A percentile compares a stretch with the other conserved stretches of the same genome.
Evolutionary conservation across 192 early-diverging fungal species (phyloP).

Genomic region (Gryganskiella cystojenkinii): DNA sequence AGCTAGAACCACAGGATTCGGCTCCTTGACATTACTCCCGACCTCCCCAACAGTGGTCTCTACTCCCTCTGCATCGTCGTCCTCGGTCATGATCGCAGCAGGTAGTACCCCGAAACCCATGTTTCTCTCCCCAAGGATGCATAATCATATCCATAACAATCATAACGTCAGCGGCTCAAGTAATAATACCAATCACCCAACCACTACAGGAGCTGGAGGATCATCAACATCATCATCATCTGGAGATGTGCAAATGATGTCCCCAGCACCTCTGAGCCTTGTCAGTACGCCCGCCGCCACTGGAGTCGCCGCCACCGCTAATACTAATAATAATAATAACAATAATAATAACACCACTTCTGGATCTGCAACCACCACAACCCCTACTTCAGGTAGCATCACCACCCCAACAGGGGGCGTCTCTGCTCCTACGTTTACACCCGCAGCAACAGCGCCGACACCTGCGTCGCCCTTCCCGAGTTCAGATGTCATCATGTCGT

Average conservation of each 20-base stretch:
- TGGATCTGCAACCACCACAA: neutral
- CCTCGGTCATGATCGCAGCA: neutral
- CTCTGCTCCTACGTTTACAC: neutral
- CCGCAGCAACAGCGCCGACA: neutral
- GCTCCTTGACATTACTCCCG: constrained; percentile 31
- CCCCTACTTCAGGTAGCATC: neutral
- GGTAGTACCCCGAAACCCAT: constrained; percentile 40
- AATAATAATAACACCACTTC: neutral
- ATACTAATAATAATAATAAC: neutral
- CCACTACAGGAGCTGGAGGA: neutral
- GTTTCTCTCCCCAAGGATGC: constrained; percentile 47
- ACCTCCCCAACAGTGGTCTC: constrained; percentile 40
- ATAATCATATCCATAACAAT: constrained; percentile 47
- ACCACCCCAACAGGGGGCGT: neutral
- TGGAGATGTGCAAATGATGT: constrained; percentile 25
- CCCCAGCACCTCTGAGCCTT: constrained; percentile 27
- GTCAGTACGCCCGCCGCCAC: constrained; percentile 27
- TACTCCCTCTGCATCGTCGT: constrained; percentile 28
- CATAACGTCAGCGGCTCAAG: neutral
- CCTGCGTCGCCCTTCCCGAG: constrained; percentile 23
- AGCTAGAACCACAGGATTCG: constrained; percentile 37
- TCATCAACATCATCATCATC: neutral
- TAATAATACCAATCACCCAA: constrained; percentile 8
- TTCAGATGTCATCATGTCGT: constrained; percentile 28
- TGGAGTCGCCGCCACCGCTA: neutral